Percentiles rank a stretch among this genome's conserved stretches.
phyloP scores from a whole-genome alignment of 345 rosid species.

The Clausena lansium region DNA sequence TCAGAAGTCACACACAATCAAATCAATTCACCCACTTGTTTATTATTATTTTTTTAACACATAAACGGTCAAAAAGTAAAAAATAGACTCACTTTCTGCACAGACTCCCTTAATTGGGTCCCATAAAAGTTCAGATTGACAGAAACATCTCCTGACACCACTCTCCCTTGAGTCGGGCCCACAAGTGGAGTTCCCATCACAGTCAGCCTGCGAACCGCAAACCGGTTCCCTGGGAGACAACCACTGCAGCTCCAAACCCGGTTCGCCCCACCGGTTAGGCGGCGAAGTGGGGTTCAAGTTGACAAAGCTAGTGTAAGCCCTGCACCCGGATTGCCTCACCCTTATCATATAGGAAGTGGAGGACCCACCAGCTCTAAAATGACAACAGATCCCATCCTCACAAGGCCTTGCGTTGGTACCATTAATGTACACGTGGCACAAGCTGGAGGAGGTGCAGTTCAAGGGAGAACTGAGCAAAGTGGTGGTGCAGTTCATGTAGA shows the following conservation, averaged over 20 bases:
- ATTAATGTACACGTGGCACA: slow-evolving; percentile 42
- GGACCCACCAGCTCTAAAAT: slow-evolving; percentile 33
- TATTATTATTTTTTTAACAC: background rate
- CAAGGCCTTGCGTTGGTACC: slow-evolving; percentile 12
- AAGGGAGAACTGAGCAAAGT: slow-evolving; percentile 31
- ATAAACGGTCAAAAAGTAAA: background rate
- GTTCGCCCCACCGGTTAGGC: slow-evolving; percentile 37
- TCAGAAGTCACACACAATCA: no score
- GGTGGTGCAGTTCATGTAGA: slow-evolving; percentile 42
- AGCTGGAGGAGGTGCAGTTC: slow-evolving; percentile 35
- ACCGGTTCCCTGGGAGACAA: slow-evolving; percentile 34
- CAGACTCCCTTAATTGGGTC: slow-evolving; percentile 36
- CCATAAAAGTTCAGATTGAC: slow-evolving; percentile 29
- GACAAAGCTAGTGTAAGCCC: slow-evolving; percentile 48
- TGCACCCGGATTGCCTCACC: slow-evolving; percentile 34
- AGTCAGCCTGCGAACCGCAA: slow-evolving; percentile 38
- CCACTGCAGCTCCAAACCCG: slow-evolving; percentile 51
- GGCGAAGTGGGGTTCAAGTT: slow-evolving; percentile 31
- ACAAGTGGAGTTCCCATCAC: slow-evolving; percentile 42
- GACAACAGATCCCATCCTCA: slow-evolving; percentile 33
- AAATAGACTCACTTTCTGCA: slow-evolving; percentile 16
- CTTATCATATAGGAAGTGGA: slow-evolving; percentile 37
- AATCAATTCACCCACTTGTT: no score
- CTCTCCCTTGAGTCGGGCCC: slow-evolving; percentile 11
- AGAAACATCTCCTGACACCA: slow-evolving; percentile 39